Base-by-base conservation (phyloP, 805 yeast genomes). In the Cyberlindnera nakhonratchasimensis region DNA sequence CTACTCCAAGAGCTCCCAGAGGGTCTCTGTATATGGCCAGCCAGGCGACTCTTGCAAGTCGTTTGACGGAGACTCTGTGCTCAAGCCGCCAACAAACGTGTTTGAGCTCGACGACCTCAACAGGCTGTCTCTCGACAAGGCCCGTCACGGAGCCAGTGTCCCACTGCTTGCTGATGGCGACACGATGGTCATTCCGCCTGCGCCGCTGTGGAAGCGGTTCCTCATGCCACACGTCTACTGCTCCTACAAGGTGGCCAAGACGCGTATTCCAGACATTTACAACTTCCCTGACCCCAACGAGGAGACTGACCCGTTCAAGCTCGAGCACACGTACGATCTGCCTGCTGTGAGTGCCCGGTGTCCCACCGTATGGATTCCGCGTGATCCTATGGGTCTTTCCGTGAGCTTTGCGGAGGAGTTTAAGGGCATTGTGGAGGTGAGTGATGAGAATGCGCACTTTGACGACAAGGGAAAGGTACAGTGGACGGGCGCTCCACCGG, bases 311-410 rank as follows among this genome's bases (percentile, higher is more conserved):
- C 63, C 67, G 3, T 69, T 64, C 5, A 71, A 63, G 13, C 67
- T 59, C 17, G 70, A 74, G 37, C 79, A 75, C 48, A 93, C 96
- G 1, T 91, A 82, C 63, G 78, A 79, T 55, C 75, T 74, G 57
- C 97, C 97, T 2, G 86, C 82, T 6, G 80, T 82, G 14, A 67
- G 77, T 21, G 82, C 82, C 0, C 61, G 70, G 34, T 75, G 86
- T 52, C 95, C 96, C 2, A 69, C 71, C n/a, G 66, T 91, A 17
- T 91, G 99, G 99, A 78, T 91, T 55, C 95, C 97, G n/a, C 69
- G 70, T 44, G 99, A 91, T 61, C 82, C 86, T 9, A 77, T 79
- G 75, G 98, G 98, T 2, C 74, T 87, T 53, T 84, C 96, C 1
- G 64, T 70, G 2, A 59, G 56, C 12, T 79, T 82, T 53, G 80